Evolutionary conservation across 2,329 filamentous ascomycete species (phyloP).

Genomic region (Verticillium albo-atrum): DNA sequence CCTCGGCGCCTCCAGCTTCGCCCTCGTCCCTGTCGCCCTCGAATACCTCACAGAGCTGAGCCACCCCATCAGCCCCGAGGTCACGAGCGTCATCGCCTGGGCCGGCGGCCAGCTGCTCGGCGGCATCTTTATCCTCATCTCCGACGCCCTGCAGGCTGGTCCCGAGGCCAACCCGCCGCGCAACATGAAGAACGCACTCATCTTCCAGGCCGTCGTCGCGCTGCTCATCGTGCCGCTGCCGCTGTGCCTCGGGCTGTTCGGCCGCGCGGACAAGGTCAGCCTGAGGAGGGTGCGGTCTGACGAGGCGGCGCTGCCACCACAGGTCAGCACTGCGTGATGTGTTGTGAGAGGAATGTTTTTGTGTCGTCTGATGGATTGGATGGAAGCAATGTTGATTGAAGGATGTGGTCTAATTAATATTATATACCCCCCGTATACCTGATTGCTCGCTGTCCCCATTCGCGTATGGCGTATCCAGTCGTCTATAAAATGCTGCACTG

Average conservation of each 20-base stretch:
- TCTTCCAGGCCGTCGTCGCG: slow-evolving; percentile 74
- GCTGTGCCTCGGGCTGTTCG: slow-evolving; percentile 66
- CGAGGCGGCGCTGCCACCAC: slow-evolving; percentile 20
- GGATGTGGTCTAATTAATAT: too few relatives aligned
- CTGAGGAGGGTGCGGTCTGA: slow-evolving; percentile 48
- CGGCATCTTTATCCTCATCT: slow-evolving; percentile 77
- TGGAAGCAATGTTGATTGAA: background rate
- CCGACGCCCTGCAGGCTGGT: slow-evolving; percentile 65
- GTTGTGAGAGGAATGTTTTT: background rate
- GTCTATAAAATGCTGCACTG: too few relatives aligned
- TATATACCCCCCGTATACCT: too few relatives aligned
- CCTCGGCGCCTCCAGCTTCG: slow-evolving; percentile 76
- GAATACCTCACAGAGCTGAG: slow-evolving; percentile 86
- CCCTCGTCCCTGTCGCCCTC: slow-evolving; percentile 75
- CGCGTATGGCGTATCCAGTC: too few relatives aligned
- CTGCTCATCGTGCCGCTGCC: slow-evolving; percentile 62
- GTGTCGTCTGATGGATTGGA: background rate
- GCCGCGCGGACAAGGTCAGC: slow-evolving; percentile 45
- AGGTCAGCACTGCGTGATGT: slow-evolving; percentile 7
- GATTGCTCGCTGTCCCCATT: too few relatives aligned
- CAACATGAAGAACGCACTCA: slow-evolving; percentile 70
- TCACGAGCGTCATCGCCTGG: slow-evolving; percentile 83
- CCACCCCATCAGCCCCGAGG: slow-evolving; percentile 80
- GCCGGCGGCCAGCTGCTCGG: slow-evolving; percentile 80
- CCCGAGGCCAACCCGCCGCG: slow-evolving; percentile 50